Evolutionary conservation across 2,329 filamentous ascomycete species (phyloP), one percentile per base, ranked within the genome.

Genomic region (Colletotrichum noveboracense): DNA sequence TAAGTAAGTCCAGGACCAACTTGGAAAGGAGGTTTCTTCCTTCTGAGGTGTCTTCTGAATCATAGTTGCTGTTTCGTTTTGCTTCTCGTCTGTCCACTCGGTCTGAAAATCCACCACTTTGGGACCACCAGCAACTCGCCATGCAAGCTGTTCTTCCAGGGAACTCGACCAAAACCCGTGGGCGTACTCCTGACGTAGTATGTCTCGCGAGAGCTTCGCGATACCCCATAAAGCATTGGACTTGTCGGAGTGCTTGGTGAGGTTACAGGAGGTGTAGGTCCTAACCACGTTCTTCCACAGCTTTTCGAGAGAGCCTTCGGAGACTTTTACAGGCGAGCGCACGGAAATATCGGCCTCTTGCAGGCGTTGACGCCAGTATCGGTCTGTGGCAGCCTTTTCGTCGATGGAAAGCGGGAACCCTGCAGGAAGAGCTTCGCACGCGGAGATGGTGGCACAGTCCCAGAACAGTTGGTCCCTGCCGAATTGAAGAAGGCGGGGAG

Each of bases 401-500:
- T 74, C 71, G 12, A 74, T 28, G 18, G 66, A 18, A 2, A 43
- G 10, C 4, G 79, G 76, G 10, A 81, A 67, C 3, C 79, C 79
- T 0, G 14, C 7, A 1, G 79, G 79, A 7, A 79, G 71, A 2
- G 61, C 34, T 43, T 80, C 79, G 67, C 76, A 77, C 1, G 78
- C 79, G 10, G 66, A 76, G 18, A 75, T 14, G 6, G 73, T 77
- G 13, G 77, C 76, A 48, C 79, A 81, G 68, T 81, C 78, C 79
- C 79, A 81, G 70, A 80, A 79, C 0, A 80, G 58, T 21, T 81
- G 79, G 3, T 28, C 18, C 0, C 16, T 7, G 3, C 75, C 67
- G 48, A 80, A 81, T 38, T 81, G 79, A 1, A 81, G 60, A 4
- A 80, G 68, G 3, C 79, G 75, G 1, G 78, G 78, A 1, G 79